Percentiles rank a stretch among this genome's conserved stretches.
Evolutionary conservation across 2,329 filamentous ascomycete genomes (phyloP).

Genomic region (Colletotrichum cuscutae): DNA sequence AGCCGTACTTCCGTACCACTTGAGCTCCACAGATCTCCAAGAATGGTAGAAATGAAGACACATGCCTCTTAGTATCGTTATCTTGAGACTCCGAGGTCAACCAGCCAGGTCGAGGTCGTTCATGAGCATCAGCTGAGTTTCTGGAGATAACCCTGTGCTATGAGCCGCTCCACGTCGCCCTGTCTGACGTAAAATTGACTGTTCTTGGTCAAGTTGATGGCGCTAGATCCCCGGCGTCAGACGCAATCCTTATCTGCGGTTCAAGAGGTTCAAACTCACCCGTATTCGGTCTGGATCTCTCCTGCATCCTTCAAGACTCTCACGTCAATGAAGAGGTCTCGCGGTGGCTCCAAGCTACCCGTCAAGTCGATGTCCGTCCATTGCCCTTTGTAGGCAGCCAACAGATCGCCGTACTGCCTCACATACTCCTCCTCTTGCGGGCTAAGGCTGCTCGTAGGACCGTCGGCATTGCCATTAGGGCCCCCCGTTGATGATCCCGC

Average conservation of each 20-base stretch:
- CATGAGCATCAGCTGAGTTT: constrained; percentile 76
- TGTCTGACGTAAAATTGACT: constrained; percentile 98
- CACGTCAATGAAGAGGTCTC: constrained; percentile 96
- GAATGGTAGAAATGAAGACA: constrained; percentile 4
- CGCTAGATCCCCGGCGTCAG: constrained; percentile 59
- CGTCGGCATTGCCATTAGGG: constrained; percentile 51
- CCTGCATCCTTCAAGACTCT: constrained; percentile 95
- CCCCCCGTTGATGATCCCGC: constrained; percentile 45
- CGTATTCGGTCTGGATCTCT: constrained; percentile 99
- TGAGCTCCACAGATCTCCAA: constrained; percentile 6
- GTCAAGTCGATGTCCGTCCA: constrained; percentile 99
- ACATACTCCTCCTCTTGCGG: constrained; percentile 98
- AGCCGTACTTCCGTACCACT: background rate
- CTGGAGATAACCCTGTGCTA: constrained; percentile 94
- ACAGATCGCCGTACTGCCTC: constrained; percentile 87
- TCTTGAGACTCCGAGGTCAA: background rate
- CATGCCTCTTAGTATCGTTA: constrained; percentile 5
- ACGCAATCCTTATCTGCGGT: background rate
- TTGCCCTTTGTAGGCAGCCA: constrained; percentile 97
- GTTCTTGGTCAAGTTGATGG: constrained; percentile 96
- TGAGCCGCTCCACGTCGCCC: constrained; percentile 93
- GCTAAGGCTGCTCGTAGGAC: constrained; percentile 80
- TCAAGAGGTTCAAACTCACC: constrained; percentile 66
- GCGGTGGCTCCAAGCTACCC: constrained; percentile 91
- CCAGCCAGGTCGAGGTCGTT: background rate